Evolutionary conservation across 306 rosid species (phyloP), one percentile per base, ranked within the genome.

Genomic region (Medicago ruthenica): DNA sequence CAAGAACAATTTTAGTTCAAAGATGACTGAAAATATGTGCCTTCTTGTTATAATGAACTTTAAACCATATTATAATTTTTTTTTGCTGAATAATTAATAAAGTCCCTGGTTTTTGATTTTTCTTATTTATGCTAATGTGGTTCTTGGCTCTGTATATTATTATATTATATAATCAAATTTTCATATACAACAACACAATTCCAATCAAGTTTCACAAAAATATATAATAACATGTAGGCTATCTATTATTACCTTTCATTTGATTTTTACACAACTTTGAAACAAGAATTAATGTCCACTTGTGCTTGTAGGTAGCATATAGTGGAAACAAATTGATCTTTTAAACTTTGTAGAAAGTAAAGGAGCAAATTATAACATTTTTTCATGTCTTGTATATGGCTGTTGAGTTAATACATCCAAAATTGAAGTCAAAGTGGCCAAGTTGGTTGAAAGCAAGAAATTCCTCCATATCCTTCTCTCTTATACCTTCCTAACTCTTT

Each of bases 401-500:
- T 79, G 67, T 73, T 81, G 84, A 55, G 73, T 69, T 76, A 80
- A 74, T 74, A 75, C 80, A 80, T 86, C 84, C 85, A 85, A 86
- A 90, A 79, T 67, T 81, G 58, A 84, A 84, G 87, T 92, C 93
- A 92, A 85, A 87, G 92, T 5, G 90, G 76, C 93, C 93, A 92
- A 63, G 59, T 83, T 90, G 95, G 83, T 83, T 90, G 92, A 85
- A 85, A 86, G 85, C 88, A 77, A 70, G 85, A 80, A 36, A 74
- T 69, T 84, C 88, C 91, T 80, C 88, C 96, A 90, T 84, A 77
- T 41, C 88, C 96, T 84, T 83, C 97, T 81, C 78, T 89, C 79
- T 73, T 86, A 83, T 89, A 71, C 79, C 79, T 87, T 54, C 73
- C 89, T 81, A 88, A 75, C 75, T 87, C 93, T 77, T 75, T 87